Evolutionary conservation across 805 yeast genomes (phyloP).

Genomic region (Candida sphagnicola): DNA sequence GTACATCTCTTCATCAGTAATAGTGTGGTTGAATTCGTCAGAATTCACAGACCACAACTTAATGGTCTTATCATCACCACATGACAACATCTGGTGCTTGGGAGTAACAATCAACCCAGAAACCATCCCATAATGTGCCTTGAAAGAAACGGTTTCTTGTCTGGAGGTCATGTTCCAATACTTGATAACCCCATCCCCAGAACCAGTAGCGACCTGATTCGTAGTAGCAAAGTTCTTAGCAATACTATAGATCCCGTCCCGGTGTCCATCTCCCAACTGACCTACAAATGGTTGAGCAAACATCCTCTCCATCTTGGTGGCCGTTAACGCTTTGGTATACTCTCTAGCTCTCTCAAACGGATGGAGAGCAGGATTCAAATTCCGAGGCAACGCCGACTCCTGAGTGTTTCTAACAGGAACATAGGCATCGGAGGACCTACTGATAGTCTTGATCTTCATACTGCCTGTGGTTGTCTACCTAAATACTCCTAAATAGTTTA

Average conservation of each 20-base stretch:
- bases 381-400: constrained; percentile 81
- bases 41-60: constrained; percentile 81
- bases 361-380: constrained; percentile 89
- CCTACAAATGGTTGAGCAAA: constrained; percentile 97
- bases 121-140: constrained; percentile 88
- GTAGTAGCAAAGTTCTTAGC: constrained; percentile 72
- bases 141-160: constrained; percentile 69
- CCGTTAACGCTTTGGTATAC: constrained; percentile 89
- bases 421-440: constrained; percentile 86
- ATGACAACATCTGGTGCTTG: constrained; percentile 57
- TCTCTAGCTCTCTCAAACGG: constrained; percentile 98
- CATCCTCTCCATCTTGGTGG: constrained; percentile 92
- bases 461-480: no score
- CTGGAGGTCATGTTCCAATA: constrained; percentile 88
- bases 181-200: constrained; percentile 93
- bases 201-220: constrained; percentile 81
- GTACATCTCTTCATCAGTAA: constrained; percentile 29
- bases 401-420: constrained; percentile 91
- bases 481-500: no score
- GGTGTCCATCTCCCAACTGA: constrained; percentile 90
- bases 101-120: constrained; percentile 78
- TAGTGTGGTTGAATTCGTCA: constrained; percentile 44
- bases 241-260: constrained; percentile 87
- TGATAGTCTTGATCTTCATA: constrained; percentile 87
- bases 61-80: constrained; percentile 87